A percentile compares a stretch with the other conserved stretches of the same genome.
These are phyloP conservation scores for Byssochlamys sp. DNA, from an alignment of 2,329 filamentous ascomycete species.

Conservation along the genomic window DNA sequence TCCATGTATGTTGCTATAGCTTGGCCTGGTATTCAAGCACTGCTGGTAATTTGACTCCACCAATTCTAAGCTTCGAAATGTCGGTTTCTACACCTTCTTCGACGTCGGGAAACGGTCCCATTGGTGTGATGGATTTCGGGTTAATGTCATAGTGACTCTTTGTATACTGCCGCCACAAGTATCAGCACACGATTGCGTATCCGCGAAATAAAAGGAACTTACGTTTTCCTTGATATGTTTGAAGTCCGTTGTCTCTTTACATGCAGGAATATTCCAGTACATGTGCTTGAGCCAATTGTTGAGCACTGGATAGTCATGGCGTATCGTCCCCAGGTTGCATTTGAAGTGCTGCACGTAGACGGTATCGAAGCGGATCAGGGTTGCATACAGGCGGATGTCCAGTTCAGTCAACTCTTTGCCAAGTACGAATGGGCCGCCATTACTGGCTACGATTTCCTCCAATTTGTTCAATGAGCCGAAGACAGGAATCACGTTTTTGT, in stretches of 20 bases:
- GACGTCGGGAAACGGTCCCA: constrained; percentile 52
- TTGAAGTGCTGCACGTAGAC: constrained; percentile 60
- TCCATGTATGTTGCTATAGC: not conserved
- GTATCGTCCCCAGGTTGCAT: constrained; percentile 52
- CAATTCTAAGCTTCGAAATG: constrained; percentile 39
- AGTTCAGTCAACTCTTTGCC: constrained; percentile 49
- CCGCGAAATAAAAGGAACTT: constrained; percentile 5
- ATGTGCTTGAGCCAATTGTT: constrained; percentile 52
- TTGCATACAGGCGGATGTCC: constrained; percentile 50
- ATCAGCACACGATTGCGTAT: not conserved
- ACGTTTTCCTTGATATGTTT: constrained; percentile 59
- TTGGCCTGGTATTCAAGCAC: constrained; percentile 26
- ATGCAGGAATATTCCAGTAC: constrained; percentile 49
- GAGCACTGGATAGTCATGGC: constrained; percentile 51
- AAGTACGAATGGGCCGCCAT: constrained; percentile 48
- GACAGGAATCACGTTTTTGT: constrained; percentile 44
- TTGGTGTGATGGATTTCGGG: constrained; percentile 52
- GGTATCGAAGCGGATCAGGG: constrained; percentile 50
- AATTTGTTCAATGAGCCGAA: constrained; percentile 53
- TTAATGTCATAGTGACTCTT: constrained; percentile 54
- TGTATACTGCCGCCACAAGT: constrained; percentile 36
- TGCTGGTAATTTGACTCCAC: constrained; percentile 23
- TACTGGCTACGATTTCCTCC: constrained; percentile 39
- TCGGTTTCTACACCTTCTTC: constrained; percentile 44
- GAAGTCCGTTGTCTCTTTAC: constrained; percentile 53